Conservation (phyloP, 2,329 filamentous ascomycete species). For the Stagonosporopsis cucurbitacearum region DNA sequence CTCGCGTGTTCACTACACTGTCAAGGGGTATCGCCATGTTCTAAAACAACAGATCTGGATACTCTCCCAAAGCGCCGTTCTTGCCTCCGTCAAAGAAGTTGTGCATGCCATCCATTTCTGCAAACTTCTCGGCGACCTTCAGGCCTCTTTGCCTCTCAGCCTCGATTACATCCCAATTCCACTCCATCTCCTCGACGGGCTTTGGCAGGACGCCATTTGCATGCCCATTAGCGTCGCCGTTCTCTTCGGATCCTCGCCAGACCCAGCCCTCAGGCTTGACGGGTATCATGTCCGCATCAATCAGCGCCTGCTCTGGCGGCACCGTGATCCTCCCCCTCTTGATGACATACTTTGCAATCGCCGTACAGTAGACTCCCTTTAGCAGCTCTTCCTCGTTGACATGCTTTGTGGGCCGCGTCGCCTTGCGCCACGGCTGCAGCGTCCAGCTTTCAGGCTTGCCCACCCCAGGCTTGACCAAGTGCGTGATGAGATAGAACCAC, state of each 20-base stretch:
- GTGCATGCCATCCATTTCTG: slow-evolving; percentile 60
- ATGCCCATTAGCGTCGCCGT: slow-evolving; percentile 18
- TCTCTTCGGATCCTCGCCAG: slow-evolving; percentile 22
- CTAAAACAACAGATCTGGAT: slow-evolving; percentile 45
- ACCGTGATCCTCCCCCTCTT: slow-evolving; percentile 74
- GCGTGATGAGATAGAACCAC: slow-evolving; percentile 58
- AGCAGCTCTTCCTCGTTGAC: slow-evolving; percentile 46
- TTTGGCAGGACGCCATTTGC: slow-evolving; percentile 34
- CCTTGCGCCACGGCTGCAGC: slow-evolving; percentile 53
- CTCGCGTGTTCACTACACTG: not conserved
- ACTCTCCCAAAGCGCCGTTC: slow-evolving; percentile 54
- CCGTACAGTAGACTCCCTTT: slow-evolving; percentile 57
- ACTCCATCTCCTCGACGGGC: slow-evolving; percentile 50
- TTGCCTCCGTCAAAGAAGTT: slow-evolving; percentile 57
- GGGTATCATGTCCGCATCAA: slow-evolving; percentile 76
- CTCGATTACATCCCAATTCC: slow-evolving; percentile 68
- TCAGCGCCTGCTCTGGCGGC: slow-evolving; percentile 77
- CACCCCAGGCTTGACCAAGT: slow-evolving; percentile 55
- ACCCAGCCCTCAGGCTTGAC: slow-evolving; percentile 67
- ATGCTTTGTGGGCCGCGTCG: slow-evolving; percentile 16
- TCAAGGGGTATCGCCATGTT: slow-evolving; percentile 4
- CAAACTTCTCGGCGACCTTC: slow-evolving; percentile 62
- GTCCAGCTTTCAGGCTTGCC: slow-evolving; percentile 51
- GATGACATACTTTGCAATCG: slow-evolving; percentile 58
- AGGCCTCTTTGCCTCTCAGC: slow-evolving; percentile 62